phyloP scores from a whole-genome alignment of 176 grass and related monocot genomes.

The Zoysia pacifica region DNA sequence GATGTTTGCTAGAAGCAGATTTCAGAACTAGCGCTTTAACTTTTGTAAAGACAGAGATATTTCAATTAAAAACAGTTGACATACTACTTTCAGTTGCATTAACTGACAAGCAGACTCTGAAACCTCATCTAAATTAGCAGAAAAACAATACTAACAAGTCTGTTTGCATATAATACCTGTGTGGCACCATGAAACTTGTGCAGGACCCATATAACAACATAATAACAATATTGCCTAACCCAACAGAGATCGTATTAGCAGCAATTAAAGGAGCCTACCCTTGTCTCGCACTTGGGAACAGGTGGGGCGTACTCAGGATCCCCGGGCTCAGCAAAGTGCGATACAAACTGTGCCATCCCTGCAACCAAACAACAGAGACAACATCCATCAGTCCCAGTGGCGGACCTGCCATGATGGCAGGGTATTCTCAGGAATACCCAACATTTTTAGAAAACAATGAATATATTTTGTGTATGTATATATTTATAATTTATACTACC shows the following conservation, averaged over 20 bases:
- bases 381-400: not conserved
- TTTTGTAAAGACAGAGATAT: not conserved
- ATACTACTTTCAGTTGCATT: not conserved
- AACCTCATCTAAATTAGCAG: not conserved
- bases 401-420: no score
- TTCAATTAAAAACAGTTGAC: not conserved
- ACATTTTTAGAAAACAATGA: no score
- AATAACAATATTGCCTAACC: not conserved
- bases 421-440: no score
- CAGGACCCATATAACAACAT: not conserved
- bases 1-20: not conserved
- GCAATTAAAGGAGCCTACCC: conserved; percentile 32
- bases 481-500: no score
- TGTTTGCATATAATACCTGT: not conserved
- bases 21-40: not conserved
- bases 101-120: not conserved
- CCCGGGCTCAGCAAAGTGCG: conserved; percentile 52
- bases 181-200: not conserved
- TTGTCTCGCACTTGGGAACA: conserved; percentile 58
- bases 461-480: no score
- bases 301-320: conserved; percentile 74
- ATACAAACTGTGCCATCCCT: conserved; percentile 74
- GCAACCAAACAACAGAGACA: not conserved
- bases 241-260: not conserved
- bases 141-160: not conserved